phyloP scores from a whole-genome alignment of 371 early-diverging fungal species.

The Nematocida displodere region DNA sequence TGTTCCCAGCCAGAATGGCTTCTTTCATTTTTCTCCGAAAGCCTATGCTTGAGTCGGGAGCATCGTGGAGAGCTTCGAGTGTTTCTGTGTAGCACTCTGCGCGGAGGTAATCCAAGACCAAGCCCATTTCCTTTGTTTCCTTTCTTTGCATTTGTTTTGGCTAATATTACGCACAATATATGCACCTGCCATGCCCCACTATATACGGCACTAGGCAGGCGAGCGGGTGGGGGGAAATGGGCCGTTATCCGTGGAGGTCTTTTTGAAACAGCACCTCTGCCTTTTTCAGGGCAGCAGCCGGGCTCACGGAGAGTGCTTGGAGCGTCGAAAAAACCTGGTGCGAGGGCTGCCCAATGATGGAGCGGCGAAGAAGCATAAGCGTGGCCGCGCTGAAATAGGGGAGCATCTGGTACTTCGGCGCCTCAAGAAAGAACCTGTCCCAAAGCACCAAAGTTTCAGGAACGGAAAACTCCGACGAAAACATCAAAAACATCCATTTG shows the following conservation, averaged over 20 bases:
- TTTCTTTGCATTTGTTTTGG: slow-evolving; percentile 12
- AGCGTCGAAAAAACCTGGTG: slow-evolving; percentile 20
- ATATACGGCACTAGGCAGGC: no score
- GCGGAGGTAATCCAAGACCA: slow-evolving; percentile 23
- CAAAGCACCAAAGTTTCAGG: slow-evolving; percentile 60
- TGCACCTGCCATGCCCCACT: no score
- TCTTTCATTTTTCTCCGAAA: slow-evolving; percentile 17
- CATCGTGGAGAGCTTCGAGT: neutral
- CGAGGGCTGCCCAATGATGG: slow-evolving; percentile 51
- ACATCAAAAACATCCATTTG: slow-evolving; percentile 63
- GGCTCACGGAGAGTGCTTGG: neutral
- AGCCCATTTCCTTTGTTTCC: neutral
- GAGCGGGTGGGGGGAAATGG: no score
- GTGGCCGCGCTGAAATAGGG: slow-evolving; percentile 57
- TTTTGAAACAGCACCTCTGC: slow-evolving; percentile 1
- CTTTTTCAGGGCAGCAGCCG: neutral
- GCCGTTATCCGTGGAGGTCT: neutral
- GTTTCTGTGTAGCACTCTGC: slow-evolving; percentile 45
- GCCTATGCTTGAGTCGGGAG: neutral
- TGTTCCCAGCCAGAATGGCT: neutral
- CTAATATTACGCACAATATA: neutral
- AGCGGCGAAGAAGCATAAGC: slow-evolving; percentile 50
- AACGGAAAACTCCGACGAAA: slow-evolving; percentile 58
- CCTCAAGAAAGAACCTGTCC: slow-evolving; percentile 64
- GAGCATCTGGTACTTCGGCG: slow-evolving; percentile 59